phyloP scores from a whole-genome alignment of 2,329 filamentous ascomycete species.

The Colletotrichum ledebouriae region DNA sequence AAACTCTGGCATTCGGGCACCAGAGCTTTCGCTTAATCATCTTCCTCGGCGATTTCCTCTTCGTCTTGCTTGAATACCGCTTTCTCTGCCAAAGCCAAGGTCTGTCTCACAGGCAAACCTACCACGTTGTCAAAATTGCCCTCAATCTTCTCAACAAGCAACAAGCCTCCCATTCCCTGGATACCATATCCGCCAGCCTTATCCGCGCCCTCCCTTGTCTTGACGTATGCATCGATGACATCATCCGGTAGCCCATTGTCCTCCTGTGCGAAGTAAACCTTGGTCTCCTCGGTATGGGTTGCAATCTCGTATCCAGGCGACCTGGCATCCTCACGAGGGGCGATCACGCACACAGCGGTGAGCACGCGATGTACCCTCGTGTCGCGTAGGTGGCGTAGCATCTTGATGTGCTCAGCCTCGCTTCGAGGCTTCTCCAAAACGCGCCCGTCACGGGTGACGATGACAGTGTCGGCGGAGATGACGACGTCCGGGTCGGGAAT shows the following conservation, averaged over 20 bases:
- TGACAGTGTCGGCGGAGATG: conserved; percentile 91
- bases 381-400: conserved; percentile 87
- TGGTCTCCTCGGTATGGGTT: conserved; percentile 88
- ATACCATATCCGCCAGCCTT: conserved; percentile 97
- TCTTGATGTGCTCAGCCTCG: conserved; percentile 84
- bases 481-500: conserved; percentile 83
- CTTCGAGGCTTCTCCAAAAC: conserved; percentile 93
- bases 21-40: conserved; percentile 51
- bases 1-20: background rate
- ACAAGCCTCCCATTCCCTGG: conserved; percentile 87
- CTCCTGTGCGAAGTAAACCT: conserved; percentile 84
- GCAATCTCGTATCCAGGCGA: conserved; percentile 89
- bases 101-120: conserved; percentile 84
- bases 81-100: conserved; percentile 86
- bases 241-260: conserved; percentile 76
- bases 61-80: conserved; percentile 83
- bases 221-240: conserved; percentile 82
- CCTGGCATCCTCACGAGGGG: conserved; percentile 82
- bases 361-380: conserved; percentile 83
- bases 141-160: conserved; percentile 90
- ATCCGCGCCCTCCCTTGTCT: conserved; percentile 91
- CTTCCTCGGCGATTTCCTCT: conserved; percentile 66
- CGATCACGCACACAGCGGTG: conserved; percentile 87
- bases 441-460: conserved; percentile 79
- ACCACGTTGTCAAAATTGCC: conserved; percentile 95